Percentiles rank a stretch among this genome's conserved stretches.
phyloP scores from a whole-genome alignment of 306 rosid genomes.

The Castanospermum australe region DNA sequence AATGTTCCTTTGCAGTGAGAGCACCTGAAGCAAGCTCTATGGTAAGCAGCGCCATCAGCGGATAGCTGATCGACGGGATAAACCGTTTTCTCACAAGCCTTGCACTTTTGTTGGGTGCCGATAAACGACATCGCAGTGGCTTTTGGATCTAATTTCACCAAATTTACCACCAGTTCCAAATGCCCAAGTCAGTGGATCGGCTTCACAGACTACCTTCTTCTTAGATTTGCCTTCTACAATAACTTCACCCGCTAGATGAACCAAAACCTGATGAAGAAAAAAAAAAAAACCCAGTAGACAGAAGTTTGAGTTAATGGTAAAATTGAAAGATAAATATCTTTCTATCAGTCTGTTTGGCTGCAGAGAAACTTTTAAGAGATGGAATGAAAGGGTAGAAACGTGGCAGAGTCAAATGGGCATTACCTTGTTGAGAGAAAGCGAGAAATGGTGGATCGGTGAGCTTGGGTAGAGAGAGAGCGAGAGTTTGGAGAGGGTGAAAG shows the following conservation, averaged over 20 bases:
- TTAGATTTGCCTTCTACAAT: conserved; percentile 12
- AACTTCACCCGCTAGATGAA: conserved; percentile 6
- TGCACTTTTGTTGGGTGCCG: conserved; percentile 85
- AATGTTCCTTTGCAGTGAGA: conserved; percentile 83
- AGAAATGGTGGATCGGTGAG: conserved; percentile 43
- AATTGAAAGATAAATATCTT: not conserved
- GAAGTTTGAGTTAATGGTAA: not conserved
- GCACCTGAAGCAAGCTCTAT: conserved; percentile 82
- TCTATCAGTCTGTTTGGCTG: conserved; percentile 9
- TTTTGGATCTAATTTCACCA: conserved; percentile 50
- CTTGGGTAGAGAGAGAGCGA: not conserved
- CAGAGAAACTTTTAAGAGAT: not conserved
- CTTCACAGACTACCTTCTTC: not conserved
- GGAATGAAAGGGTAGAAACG: not conserved
- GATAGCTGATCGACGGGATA: conserved; percentile 87
- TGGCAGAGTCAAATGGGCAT: not conserved
- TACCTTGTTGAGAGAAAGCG: conserved; percentile 35
- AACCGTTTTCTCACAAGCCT: conserved; percentile 83
- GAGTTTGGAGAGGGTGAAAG: not conserved
- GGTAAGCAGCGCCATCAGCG: conserved; percentile 74
- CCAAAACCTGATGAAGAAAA: not conserved
- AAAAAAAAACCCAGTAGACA: not conserved
- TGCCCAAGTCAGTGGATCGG: not conserved
- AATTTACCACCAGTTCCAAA: conserved; percentile 5
- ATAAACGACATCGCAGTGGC: conserved; percentile 61